These are phyloP conservation scores for Tolypocladium paradoxum DNA, from an alignment of 2,329 filamentous ascomycete genomes.

Conservation along the genomic window DNA sequence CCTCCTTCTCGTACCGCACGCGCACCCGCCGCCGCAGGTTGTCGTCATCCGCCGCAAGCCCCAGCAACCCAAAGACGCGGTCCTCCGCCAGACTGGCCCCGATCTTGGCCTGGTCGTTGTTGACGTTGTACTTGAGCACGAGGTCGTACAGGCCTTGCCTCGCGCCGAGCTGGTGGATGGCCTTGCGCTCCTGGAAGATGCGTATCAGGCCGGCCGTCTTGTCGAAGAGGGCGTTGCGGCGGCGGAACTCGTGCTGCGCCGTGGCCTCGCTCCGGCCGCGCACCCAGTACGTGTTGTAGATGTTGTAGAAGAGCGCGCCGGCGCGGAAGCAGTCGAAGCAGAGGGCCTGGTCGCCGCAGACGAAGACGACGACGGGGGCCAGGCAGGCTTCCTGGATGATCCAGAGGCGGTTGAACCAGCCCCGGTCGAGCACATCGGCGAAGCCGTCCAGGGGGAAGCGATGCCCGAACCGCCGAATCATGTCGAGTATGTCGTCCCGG, in stretches of 20 bases:
- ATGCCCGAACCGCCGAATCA: constrained; percentile 11
- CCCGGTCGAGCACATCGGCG: constrained; percentile 15
- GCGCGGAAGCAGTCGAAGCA: constrained; percentile 16
- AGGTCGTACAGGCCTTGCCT: constrained; percentile 14
- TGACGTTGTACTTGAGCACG: constrained; percentile 19
- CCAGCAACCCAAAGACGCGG: constrained; percentile 20
- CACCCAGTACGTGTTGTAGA: constrained; percentile 20
- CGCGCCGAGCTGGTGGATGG: constrained; percentile 11
- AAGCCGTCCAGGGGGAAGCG: constrained; percentile 15
- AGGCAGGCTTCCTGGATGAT: constrained; percentile 22
- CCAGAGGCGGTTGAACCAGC: constrained; percentile 23
- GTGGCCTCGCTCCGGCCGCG: constrained; percentile 1
- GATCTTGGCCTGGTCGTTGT: constrained; percentile 11
- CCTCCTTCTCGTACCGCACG: constrained; percentile 6
- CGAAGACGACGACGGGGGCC: constrained; percentile 10
- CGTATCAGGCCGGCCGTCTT: constrained; percentile 11
- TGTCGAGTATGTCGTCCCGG: constrained; percentile 14
- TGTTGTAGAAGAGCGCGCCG: constrained; percentile 15
- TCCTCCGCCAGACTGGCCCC: constrained; percentile 17
- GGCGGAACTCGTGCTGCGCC: constrained; percentile 5
- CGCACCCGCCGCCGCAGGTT: constrained; percentile 3
- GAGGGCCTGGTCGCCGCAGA: constrained; percentile 15
- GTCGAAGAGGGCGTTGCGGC: constrained; percentile 10
- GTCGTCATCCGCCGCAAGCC: constrained; percentile 14
- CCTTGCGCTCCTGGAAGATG: constrained; percentile 18